These are phyloP conservation scores for Pseudogymnoascus sp. DNA, from an alignment of 2,329 filamentous ascomycete genomes.

Conservation along the genomic window DNA sequence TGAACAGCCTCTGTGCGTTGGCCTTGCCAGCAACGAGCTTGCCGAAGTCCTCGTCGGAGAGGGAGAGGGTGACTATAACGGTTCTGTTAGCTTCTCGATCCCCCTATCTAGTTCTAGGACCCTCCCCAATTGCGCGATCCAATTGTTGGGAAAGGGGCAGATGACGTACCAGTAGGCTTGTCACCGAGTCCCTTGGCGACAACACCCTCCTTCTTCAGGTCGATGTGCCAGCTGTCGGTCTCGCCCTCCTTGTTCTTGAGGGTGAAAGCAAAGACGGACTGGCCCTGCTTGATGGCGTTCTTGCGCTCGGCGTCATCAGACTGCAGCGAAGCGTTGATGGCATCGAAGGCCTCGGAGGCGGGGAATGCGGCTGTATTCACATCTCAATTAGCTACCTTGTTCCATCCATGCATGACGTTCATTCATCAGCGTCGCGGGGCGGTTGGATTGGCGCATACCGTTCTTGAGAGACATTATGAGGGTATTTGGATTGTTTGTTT, in stretches of 20 bases:
- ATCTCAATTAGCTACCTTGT: constrained; percentile 4
- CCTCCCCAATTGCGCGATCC: background rate
- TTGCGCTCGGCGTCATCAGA: constrained; percentile 66
- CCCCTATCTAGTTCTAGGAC: background rate
- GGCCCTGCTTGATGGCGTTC: constrained; percentile 81
- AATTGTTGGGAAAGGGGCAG: background rate
- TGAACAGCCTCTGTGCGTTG: constrained; percentile 92
- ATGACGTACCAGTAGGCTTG: constrained; percentile 69
- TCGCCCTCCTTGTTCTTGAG: constrained; percentile 81
- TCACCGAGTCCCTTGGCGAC: constrained; percentile 70
- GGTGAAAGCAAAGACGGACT: constrained; percentile 82
- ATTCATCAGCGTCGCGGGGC: background rate
- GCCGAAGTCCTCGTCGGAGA: constrained; percentile 81
- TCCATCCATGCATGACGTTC: too few relatives aligned
- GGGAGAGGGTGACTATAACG: constrained; percentile 65
- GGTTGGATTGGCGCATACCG: constrained; percentile 39
- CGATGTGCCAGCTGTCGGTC: constrained; percentile 84
- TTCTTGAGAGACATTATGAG: constrained; percentile 61
- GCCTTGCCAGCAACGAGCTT: constrained; percentile 78
- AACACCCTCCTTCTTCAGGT: constrained; percentile 81
- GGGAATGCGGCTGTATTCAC: constrained; percentile 64
- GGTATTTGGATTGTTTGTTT: background rate
- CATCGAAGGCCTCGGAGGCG: constrained; percentile 83
- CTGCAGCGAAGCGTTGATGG: constrained; percentile 66
- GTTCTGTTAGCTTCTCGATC: background rate